A percentile compares a stretch with the other conserved stretches of the same genome.
Evolutionary conservation across 768 basidiomycete genomes (phyloP).

Genomic region (Agrocybe praecox): DNA sequence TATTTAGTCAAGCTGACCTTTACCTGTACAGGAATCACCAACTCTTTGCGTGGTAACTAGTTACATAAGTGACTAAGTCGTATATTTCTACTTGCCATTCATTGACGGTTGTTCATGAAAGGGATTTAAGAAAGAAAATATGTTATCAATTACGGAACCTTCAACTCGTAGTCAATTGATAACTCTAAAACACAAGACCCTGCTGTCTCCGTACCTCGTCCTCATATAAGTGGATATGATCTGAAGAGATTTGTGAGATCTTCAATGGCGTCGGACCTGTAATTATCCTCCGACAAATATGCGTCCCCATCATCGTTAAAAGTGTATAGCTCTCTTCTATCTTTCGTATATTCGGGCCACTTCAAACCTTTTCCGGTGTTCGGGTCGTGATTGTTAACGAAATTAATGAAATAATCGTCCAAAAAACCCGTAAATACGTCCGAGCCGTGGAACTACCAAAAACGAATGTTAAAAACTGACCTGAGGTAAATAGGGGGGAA

Average conservation of each 20-base stretch:
- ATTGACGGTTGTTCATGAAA: no score
- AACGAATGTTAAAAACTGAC: not conserved
- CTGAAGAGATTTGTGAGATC: not conserved
- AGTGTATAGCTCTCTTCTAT: not conserved
- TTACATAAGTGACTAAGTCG: no score
- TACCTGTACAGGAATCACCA: no score
- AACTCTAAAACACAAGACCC: no score
- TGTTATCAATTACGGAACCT: no score
- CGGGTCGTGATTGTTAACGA: conserved; percentile 42
- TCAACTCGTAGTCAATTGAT: no score
- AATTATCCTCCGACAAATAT: not conserved
- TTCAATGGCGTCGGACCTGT: not conserved
- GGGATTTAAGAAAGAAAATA: no score
- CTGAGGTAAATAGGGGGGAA: not conserved
- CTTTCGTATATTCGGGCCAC: conserved; percentile 1
- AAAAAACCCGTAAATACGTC: conserved; percentile 41
- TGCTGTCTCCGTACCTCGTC: no score
- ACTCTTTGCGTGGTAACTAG: no score
- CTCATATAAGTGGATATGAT: not conserved
- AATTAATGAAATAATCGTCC: conserved; percentile 46
- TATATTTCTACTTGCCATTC: no score
- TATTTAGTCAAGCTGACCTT: no score
- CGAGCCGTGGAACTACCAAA: conserved; percentile 43
- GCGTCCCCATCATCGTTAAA: not conserved
- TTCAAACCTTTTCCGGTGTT: conserved; percentile 36